Conservation (phyloP, 805 yeast genomes). For the Wickerhamomyces ciferrii region DNA sequence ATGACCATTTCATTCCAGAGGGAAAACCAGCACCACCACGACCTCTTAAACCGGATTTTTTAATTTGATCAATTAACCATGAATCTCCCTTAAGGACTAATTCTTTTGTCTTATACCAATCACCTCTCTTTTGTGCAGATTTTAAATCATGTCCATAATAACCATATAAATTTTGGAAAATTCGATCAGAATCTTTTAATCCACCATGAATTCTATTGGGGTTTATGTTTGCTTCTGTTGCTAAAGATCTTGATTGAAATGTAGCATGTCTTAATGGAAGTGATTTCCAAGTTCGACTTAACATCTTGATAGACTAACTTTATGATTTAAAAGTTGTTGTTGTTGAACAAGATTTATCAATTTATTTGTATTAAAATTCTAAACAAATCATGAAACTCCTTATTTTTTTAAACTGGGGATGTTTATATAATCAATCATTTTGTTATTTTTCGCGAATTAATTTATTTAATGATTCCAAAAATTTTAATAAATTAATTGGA, state of each 20-base stretch:
- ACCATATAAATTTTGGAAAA: conserved; percentile 79
- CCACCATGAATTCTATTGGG: conserved; percentile 65
- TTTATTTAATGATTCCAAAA: background rate
- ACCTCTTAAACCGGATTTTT: conserved; percentile 80
- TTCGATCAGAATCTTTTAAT: conserved; percentile 76
- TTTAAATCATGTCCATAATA: conserved; percentile 72
- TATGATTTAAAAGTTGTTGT: too few species aligned
- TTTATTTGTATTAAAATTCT: too few species aligned
- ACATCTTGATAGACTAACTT: too few species aligned
- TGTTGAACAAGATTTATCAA: too few species aligned
- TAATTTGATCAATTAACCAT: conserved; percentile 88
- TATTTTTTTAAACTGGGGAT: background rate
- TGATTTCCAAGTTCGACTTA: conserved; percentile 2
- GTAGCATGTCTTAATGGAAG: background rate
- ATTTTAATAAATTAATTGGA: background rate
- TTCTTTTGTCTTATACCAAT: conserved; percentile 90
- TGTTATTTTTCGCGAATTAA: background rate
- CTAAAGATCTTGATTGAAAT: conserved; percentile 21
- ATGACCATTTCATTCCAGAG: conserved; percentile 86
- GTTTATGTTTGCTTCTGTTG: conserved; percentile 39
- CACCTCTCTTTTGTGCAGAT: conserved; percentile 75
- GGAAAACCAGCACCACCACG: conserved; percentile 96
- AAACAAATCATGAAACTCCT: background rate
- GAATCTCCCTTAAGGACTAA: conserved; percentile 76
- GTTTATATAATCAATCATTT: too few species aligned